Conservation (phyloP, 164 flowering plant species). For the Amborella trichopoda region DNA sequence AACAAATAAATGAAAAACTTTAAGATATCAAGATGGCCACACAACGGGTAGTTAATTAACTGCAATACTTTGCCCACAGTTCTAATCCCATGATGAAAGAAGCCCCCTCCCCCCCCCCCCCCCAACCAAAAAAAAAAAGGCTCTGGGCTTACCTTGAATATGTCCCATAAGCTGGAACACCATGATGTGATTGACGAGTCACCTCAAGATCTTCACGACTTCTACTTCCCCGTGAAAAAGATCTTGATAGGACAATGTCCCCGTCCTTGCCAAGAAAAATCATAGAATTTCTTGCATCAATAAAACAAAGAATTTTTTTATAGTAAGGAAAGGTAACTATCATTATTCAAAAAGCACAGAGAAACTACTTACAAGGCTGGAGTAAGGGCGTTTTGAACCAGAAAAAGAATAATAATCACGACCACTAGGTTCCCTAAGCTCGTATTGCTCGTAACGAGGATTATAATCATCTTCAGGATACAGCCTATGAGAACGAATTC, state of each 20-base stretch:
- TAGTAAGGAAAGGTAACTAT: background rate
- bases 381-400: slow-evolving; percentile 14
- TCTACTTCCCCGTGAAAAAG: slow-evolving; percentile 12
- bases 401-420: slow-evolving; percentile 9
- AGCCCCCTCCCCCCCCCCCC: too few relatives aligned
- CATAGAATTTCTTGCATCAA: background rate
- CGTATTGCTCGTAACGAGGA: slow-evolving; percentile 12
- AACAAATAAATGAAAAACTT: background rate
- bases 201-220: slow-evolving; percentile 5
- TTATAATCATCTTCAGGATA: slow-evolving; percentile 13
- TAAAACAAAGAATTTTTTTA: background rate
- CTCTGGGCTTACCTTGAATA: slow-evolving; percentile 12
- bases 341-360: background rate
- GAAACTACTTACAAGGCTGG: slow-evolving; percentile 11
- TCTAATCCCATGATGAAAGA: background rate
- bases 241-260: slow-evolving; percentile 10
- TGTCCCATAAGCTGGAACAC: slow-evolving; percentile 7
- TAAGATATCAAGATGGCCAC: background rate
- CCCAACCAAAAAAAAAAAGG: background rate
- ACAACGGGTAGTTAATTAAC: background rate
- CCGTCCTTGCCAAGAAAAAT: slow-evolving; percentile 10
- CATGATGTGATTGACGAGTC: slow-evolving; percentile 7
- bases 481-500: slow-evolving; percentile 9
- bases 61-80: background rate
- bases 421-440: slow-evolving; percentile 2